Evolutionary conservation across 2,329 filamentous ascomycete genomes (phyloP).

Genomic region (Cryphonectria japonica): DNA sequence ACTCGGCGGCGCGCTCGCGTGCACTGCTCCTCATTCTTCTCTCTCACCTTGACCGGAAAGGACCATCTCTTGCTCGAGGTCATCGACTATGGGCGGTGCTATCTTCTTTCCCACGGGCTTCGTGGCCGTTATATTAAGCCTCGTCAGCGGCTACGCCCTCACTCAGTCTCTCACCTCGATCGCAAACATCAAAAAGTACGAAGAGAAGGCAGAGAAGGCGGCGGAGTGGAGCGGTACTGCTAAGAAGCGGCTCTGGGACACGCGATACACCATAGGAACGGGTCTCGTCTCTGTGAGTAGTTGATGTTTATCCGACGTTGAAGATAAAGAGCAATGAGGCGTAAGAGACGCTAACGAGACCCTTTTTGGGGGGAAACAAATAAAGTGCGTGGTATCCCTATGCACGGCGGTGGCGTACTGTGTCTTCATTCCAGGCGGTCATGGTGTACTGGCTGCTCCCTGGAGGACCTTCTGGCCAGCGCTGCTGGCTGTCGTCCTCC

Average conservation of each 20-base stretch:
- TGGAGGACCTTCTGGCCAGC: constrained; percentile 30
- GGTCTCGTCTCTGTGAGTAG: constrained; percentile 35
- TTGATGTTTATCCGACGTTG: not conserved
- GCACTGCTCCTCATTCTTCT: not conserved
- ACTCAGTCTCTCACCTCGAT: constrained; percentile 35
- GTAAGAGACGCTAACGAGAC: not conserved
- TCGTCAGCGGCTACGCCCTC: constrained; percentile 34
- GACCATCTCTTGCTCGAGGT: not conserved
- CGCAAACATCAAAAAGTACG: constrained; percentile 36
- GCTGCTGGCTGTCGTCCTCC: constrained; percentile 29
- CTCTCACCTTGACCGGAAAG: not conserved
- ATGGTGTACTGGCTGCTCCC: constrained; percentile 20
- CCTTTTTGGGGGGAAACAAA: too few species aligned
- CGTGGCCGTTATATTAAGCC: constrained; percentile 29
- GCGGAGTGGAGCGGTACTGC: constrained; percentile 38
- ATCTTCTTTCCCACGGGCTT: constrained; percentile 28
- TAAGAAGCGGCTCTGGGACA: constrained; percentile 35
- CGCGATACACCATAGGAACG: constrained; percentile 37
- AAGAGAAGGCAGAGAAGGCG: constrained; percentile 36
- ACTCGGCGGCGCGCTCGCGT: not conserved
- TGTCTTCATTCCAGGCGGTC: constrained; percentile 20
- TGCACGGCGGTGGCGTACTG: constrained; percentile 23
- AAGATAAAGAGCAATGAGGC: too few species aligned
- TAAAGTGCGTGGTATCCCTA: constrained; percentile 26
- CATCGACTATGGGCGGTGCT: constrained; percentile 5